These are phyloP conservation scores for Pseudonitzschia multiseries DNA, from an alignment of 108 stramenopile species.

Conservation along the genomic window DNA sequence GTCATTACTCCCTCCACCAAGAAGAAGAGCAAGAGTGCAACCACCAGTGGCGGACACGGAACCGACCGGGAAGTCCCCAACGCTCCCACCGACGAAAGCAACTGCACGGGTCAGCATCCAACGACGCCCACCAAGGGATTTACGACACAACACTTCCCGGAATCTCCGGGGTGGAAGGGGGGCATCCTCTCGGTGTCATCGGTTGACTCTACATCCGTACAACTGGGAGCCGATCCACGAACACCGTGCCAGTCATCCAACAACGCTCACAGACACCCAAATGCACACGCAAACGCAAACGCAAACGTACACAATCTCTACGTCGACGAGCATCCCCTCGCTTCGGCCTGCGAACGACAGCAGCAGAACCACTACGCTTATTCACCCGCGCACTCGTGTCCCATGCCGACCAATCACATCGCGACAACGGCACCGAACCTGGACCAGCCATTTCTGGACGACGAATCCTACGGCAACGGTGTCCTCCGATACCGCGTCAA, in stretches of 20 bases:
- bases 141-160: background rate
- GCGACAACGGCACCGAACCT: background rate
- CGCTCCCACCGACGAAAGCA: background rate
- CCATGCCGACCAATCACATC: conserved; percentile 23
- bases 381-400: conserved; percentile 41
- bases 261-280: too few species aligned
- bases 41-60: too few species aligned
- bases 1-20: conserved; percentile 35
- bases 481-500: conserved; percentile 38
- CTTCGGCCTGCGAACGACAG: background rate
- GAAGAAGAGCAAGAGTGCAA: background rate
- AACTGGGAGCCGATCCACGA: conserved; percentile 18
- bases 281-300: too few species aligned
- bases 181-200: conserved; percentile 12
- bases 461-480: conserved; percentile 14
- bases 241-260: conserved; percentile 23
- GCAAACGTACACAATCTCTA: too few species aligned
- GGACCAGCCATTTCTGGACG: conserved; percentile 38
- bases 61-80: background rate
- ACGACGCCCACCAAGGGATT: conserved; percentile 20
- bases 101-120: conserved; percentile 5
- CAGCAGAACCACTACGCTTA: conserved; percentile 13
- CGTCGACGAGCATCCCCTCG: background rate
- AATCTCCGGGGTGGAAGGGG: background rate
- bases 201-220: conserved; percentile 28